Evolutionary conservation across 768 basidiomycete species (phyloP).

Genomic region (Xerocomellus dryophilus): DNA sequence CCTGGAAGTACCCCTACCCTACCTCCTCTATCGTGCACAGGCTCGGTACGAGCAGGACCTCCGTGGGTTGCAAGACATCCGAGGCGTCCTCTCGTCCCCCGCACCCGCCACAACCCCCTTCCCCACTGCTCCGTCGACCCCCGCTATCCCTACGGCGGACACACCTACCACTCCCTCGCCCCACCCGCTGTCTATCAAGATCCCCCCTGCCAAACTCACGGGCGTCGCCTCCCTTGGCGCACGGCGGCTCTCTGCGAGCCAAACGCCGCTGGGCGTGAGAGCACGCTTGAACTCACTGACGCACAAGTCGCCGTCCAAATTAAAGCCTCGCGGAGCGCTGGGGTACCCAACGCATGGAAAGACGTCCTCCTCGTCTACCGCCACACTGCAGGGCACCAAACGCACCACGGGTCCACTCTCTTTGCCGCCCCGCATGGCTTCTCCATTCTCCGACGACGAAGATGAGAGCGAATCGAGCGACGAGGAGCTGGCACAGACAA

Average conservation of each 20-base stretch:
- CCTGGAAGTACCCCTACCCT: slow-evolving; percentile 78
- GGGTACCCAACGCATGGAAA: slow-evolving; percentile 34
- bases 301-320: slow-evolving; percentile 43
- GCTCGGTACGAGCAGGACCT: slow-evolving; percentile 84
- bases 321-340: slow-evolving; percentile 15
- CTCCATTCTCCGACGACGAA: slow-evolving; percentile 51
- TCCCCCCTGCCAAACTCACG: slow-evolving; percentile 14
- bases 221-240: slow-evolving; percentile 7
- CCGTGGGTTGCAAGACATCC: slow-evolving; percentile 70
- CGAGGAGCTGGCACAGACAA: slow-evolving; percentile 50
- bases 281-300: slow-evolving; percentile 70
- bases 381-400: slow-evolving; percentile 59
- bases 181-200: slow-evolving; percentile 26
- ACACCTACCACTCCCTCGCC: slow-evolving; percentile 14
- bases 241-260: slow-evolving; percentile 37
- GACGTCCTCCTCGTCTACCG: slow-evolving; percentile 63
- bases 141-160: slow-evolving; percentile 9
- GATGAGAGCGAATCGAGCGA: slow-evolving; percentile 56
- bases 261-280: slow-evolving; percentile 63
- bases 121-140: slow-evolving; percentile 12
- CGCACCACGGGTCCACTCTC: slow-evolving; percentile 24
- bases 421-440: slow-evolving; percentile 39
- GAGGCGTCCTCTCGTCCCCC: slow-evolving; percentile 53
- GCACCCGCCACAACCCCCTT: slow-evolving; percentile 32
- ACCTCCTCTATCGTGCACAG: slow-evolving; percentile 80